These are phyloP conservation scores for Lolium multiflorum DNA, from an alignment of 176 grass and related monocot genomes.

Conservation along the genomic window DNA sequence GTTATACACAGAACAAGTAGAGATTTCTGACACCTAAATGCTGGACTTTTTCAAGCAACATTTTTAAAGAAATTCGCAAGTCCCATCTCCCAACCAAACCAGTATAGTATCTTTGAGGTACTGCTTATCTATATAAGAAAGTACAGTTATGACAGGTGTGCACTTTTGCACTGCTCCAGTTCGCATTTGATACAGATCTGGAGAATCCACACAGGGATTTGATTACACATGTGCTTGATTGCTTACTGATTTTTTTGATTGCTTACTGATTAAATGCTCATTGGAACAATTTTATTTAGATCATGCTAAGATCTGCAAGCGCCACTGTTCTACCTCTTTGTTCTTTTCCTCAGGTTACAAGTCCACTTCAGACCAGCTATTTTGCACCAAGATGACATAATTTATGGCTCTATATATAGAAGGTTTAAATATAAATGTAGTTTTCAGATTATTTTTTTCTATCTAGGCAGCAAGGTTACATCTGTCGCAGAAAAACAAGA, in stretches of 20 bases:
- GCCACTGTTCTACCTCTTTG: background rate
- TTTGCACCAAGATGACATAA: constrained; percentile 26
- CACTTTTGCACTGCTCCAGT: background rate
- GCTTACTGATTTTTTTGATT: constrained; percentile 33
- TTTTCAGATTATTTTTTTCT: constrained; percentile 9
- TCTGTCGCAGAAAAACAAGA: constrained; percentile 45
- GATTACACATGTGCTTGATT: constrained; percentile 5
- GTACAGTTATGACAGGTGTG: background rate
- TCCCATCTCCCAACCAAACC: background rate
- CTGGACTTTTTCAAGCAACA: background rate
- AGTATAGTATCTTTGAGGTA: no score
- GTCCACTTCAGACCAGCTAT: constrained; percentile 36
- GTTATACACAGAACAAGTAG: background rate
- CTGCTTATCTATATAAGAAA: background rate
- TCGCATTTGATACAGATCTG: constrained; percentile 39
- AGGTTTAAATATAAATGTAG: constrained; percentile 28
- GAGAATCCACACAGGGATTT: constrained; percentile 33
- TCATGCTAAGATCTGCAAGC: constrained; percentile 38
- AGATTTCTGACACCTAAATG: background rate
- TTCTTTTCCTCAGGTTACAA: constrained; percentile 20
- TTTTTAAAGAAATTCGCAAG: background rate
- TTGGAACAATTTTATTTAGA: constrained; percentile 24
- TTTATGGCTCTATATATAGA: background rate
- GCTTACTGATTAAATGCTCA: constrained; percentile 27
- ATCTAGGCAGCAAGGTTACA: constrained; percentile 23